phyloP scores from a whole-genome alignment of 441 rosid species.

The Brassica balearica region DNA sequence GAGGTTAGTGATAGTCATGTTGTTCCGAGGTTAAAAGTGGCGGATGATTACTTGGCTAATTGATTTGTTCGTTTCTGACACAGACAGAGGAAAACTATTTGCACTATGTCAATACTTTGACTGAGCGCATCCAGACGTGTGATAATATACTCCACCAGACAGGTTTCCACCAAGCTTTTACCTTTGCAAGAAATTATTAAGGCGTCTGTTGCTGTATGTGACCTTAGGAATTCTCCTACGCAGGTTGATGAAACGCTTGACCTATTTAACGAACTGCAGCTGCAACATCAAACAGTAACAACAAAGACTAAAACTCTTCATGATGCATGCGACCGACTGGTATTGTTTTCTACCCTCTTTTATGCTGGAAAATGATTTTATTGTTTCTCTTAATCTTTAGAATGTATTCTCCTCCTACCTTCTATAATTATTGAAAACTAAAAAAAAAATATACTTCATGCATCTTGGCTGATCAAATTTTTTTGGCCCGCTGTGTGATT shows the following conservation, averaged over 20 bases:
- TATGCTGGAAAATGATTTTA: neutral
- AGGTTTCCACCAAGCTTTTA: slow-evolving; percentile 36
- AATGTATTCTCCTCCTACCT: neutral
- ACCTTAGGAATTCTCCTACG: slow-evolving; percentile 20
- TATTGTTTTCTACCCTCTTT: slow-evolving; percentile 46
- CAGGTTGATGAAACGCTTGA: slow-evolving; percentile 96
- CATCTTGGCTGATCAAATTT: slow-evolving; percentile 16
- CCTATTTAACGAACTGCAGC: slow-evolving; percentile 83
- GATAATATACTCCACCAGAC: slow-evolving; percentile 87
- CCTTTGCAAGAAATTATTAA: neutral
- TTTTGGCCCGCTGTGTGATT: slow-evolving; percentile 8
- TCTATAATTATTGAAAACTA: neutral
- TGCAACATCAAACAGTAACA: slow-evolving; percentile 93
- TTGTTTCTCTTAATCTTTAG: slow-evolving; percentile 10
- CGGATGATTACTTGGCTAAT: slow-evolving; percentile 11
- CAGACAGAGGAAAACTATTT: slow-evolving; percentile 97
- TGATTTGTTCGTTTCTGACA: slow-evolving; percentile 27
- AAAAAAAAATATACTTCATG: slow-evolving; percentile 6
- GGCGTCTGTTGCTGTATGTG: slow-evolving; percentile 13
- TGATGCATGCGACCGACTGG: slow-evolving; percentile 97
- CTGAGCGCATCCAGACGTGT: slow-evolving; percentile 88
- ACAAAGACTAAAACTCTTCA: slow-evolving; percentile 99
- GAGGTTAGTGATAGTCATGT: slow-evolving; percentile 73
- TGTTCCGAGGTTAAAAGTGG: slow-evolving; percentile 13
- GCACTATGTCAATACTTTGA: slow-evolving; percentile 80